phyloP scores from a whole-genome alignment of 441 rosid genomes.

The Pelargonium australe region DNA sequence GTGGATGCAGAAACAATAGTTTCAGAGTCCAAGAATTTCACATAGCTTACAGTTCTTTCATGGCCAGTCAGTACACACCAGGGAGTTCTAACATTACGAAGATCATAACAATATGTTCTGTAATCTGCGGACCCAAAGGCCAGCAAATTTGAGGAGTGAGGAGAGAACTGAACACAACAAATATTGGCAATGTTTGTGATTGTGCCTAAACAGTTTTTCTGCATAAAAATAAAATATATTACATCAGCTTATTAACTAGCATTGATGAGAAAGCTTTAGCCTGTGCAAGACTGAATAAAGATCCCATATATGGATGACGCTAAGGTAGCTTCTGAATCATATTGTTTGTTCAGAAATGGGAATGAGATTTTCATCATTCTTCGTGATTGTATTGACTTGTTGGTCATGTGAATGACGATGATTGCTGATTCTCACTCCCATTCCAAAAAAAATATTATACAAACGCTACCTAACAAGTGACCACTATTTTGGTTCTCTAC shows the following conservation, averaged over 20 bases:
- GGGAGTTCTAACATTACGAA: conserved; percentile 66
- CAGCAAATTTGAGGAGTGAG: conserved; percentile 71
- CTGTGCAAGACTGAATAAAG: background rate
- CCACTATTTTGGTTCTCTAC: too few relatives aligned
- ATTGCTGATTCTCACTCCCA: too few relatives aligned
- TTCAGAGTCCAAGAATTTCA: conserved; percentile 77
- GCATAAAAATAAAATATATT: conserved; percentile 23
- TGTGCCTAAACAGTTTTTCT: conserved; percentile 71
- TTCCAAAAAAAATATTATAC: too few relatives aligned
- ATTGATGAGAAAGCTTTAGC: too few relatives aligned
- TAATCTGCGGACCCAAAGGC: conserved; percentile 96
- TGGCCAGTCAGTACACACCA: conserved; percentile 92
- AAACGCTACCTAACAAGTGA: too few relatives aligned
- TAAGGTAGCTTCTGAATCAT: too few relatives aligned
- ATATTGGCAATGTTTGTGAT: conserved; percentile 77
- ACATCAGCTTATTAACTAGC: conserved; percentile 20
- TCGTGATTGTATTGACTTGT: too few relatives aligned
- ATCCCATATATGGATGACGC: background rate
- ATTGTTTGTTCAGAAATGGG: too few relatives aligned
- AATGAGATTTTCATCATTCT: too few relatives aligned
- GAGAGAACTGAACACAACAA: conserved; percentile 91
- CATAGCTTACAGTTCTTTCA: conserved; percentile 86
- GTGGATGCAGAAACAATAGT: conserved; percentile 92
- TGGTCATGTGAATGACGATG: too few relatives aligned
- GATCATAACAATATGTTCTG: conserved; percentile 88